A percentile compares a stretch with the other conserved stretches of the same genome.
Evolutionary conservation across 2,329 filamentous ascomycete genomes (phyloP).

Genomic region (Beauveria rudraprayagi): DNA sequence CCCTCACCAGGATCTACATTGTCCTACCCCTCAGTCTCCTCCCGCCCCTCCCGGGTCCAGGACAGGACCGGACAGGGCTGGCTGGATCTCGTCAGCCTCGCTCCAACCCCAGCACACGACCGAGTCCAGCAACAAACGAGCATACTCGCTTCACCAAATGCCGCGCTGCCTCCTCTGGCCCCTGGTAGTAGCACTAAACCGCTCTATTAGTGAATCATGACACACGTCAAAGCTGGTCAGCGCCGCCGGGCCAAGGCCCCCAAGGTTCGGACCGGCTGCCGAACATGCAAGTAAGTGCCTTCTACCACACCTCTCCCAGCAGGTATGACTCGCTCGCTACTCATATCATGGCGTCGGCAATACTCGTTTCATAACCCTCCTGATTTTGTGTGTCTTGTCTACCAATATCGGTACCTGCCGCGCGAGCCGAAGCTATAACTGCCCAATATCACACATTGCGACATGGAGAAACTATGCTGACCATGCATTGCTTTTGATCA

Average conservation of each 20-base stretch:
- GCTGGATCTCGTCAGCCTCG: neutral
- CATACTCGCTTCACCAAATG: neutral
- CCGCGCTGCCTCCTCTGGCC: neutral
- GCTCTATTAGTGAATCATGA: conserved; percentile 3
- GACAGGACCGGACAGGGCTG: neutral
- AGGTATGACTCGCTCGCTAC: neutral
- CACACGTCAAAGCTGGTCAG: conserved; percentile 11
- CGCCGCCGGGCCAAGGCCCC: conserved; percentile 10
- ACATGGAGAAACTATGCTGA: neutral
- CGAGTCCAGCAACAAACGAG: neutral
- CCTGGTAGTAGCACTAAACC: neutral
- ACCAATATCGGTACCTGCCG: neutral
- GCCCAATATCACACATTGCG: neutral
- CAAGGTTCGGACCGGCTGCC: conserved; percentile 11
- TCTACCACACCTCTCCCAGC: neutral
- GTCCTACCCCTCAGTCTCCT: neutral
- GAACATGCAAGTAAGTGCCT: conserved; percentile 11
- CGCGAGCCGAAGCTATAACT: neutral
- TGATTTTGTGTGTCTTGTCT: neutral
- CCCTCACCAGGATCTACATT: neutral
- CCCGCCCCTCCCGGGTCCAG: neutral
- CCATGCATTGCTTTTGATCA: neutral
- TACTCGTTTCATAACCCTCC: neutral
- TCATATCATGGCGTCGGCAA: neutral
- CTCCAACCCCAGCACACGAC: neutral